Percentiles rank a stretch among this genome's conserved stretches.
phyloP scores from a whole-genome alignment of 352 stramenopile species.

The Globisporangium orthogonon region DNA sequence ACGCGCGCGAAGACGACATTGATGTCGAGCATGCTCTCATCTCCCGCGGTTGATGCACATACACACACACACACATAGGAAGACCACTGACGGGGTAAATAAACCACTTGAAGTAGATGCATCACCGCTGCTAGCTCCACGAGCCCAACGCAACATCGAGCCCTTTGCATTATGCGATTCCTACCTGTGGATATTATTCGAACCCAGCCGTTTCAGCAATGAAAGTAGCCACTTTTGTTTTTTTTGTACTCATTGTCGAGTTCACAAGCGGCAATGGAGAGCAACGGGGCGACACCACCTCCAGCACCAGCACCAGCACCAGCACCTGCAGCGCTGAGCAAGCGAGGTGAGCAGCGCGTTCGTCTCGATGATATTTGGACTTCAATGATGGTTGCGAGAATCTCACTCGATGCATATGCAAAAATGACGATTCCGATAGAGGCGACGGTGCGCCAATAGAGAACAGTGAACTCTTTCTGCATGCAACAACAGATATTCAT shows the following conservation, averaged over 20 bases:
- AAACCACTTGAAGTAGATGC: too few species aligned
- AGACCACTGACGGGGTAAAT: too few species aligned
- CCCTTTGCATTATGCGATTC: neutral
- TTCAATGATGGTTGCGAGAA: too few species aligned
- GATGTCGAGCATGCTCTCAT: slow-evolving; percentile 94
- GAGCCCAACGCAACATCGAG: too few species aligned
- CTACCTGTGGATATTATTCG: neutral
- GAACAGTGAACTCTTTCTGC: neutral
- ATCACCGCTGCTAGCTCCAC: too few species aligned
- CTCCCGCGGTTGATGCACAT: slow-evolving; percentile 5
- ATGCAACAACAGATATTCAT: neutral
- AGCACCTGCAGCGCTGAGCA: neutral
- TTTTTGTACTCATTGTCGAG: too few species aligned
- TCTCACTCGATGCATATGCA: neutral
- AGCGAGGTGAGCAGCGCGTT: slow-evolving; percentile 5
- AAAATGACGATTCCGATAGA: neutral
- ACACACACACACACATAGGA: too few species aligned
- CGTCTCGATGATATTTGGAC: neutral
- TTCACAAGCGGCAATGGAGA: too few species aligned
- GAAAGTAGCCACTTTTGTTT: neutral
- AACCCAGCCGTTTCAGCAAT: neutral
- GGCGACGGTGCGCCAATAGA: slow-evolving; percentile 1
- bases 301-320: too few species aligned
- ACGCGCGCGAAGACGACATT: slow-evolving; percentile 97
- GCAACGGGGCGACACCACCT: too few species aligned